phyloP scores from a whole-genome alignment of 768 basidiomycete species.

The Agaricus bisporus region DNA sequence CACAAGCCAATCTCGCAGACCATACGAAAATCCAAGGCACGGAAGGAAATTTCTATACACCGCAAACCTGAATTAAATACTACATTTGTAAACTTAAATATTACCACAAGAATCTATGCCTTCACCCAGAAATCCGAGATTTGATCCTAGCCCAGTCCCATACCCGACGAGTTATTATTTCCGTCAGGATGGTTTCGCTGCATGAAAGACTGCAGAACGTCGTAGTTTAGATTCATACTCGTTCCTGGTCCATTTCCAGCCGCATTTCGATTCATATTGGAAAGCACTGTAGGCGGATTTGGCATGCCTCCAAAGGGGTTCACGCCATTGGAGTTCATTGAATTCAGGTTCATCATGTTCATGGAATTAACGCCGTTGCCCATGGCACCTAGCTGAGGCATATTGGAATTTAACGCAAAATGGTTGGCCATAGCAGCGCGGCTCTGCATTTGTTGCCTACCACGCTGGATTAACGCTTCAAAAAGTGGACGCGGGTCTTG shows the following conservation, averaged over 20 bases:
- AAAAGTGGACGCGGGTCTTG: slow-evolving; percentile 6
- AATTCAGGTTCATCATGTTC: slow-evolving; percentile 12
- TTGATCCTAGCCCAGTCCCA: background rate
- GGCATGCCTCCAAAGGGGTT: slow-evolving; percentile 1
- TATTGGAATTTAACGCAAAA: background rate
- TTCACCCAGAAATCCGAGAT: background rate
- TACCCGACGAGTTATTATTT: slow-evolving; percentile 5
- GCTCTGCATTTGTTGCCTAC: slow-evolving; percentile 16
- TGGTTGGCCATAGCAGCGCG: slow-evolving; percentile 8
- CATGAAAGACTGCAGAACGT: slow-evolving; percentile 39
- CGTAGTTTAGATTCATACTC: slow-evolving; percentile 26
- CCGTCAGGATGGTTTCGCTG: slow-evolving; percentile 26
- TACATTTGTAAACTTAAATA: background rate
- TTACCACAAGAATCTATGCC: background rate
- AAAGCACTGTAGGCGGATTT: slow-evolving; percentile 4
- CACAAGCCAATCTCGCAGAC: slow-evolving; percentile 82
- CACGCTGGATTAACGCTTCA: slow-evolving; percentile 15
- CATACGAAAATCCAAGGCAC: slow-evolving; percentile 84
- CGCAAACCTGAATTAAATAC: slow-evolving; percentile 14
- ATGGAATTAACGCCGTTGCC: background rate
- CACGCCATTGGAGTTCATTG: background rate
- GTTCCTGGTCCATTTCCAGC: slow-evolving; percentile 13
- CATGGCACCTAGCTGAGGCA: background rate
- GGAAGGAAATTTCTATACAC: slow-evolving; percentile 48
- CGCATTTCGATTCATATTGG: slow-evolving; percentile 11